Evolutionary conservation across 225 moss, liverwort and hornwort genomes (phyloP).

Genomic region (Climacium dendroides): DNA sequence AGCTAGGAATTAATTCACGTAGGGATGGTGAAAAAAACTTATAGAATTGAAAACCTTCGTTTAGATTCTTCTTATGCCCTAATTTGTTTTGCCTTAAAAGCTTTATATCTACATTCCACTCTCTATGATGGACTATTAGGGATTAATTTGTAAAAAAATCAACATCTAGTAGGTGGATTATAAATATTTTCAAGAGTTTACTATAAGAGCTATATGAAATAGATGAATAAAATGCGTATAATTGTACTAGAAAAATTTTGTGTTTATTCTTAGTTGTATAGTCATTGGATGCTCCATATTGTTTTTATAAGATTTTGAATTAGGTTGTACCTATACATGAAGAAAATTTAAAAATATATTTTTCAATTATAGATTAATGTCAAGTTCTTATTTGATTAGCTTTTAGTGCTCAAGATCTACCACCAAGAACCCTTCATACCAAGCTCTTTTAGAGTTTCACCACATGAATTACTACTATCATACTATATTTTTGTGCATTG

Average conservation of each 20-base stretch:
- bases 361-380: no score
- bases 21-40: not conserved
- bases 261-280: not conserved
- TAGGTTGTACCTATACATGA: no score
- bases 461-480: not conserved
- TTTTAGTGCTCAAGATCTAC: not conserved
- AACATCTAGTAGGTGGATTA: not conserved
- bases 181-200: not conserved
- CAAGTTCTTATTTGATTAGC: not conserved
- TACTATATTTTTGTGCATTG: not conserved
- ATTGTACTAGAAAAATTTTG: not conserved
- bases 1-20: not conserved
- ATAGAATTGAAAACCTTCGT: rapidly evolving
- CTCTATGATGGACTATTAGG: not conserved
- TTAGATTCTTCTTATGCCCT: not conserved
- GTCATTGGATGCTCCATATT: not conserved
- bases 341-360: not conserved
- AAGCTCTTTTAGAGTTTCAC: not conserved
- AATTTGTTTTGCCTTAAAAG: not conserved
- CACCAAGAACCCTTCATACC: rapidly evolving
- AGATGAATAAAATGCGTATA: not conserved
- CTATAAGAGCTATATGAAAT: not conserved
- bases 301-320: not conserved
- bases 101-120: not conserved
- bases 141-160: no score